Evolutionary conservation across 2,329 filamentous ascomycete genomes (phyloP).

Genomic region (Alternaria burnsii): DNA sequence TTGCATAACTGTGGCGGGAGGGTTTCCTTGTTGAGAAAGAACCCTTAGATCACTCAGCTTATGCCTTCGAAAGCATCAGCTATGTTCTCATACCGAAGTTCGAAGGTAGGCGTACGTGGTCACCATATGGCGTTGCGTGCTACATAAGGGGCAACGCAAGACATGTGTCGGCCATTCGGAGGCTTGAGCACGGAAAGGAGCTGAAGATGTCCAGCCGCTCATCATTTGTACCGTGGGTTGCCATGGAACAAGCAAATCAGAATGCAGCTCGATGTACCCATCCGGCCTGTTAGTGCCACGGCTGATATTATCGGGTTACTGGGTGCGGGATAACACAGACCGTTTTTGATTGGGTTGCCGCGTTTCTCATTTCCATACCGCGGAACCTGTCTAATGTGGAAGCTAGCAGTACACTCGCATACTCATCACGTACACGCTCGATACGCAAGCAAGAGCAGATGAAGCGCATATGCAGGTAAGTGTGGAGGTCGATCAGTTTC

Average conservation of each 20-base stretch:
- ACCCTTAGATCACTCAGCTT: background rate
- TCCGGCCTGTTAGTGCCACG: background rate
- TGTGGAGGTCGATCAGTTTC: background rate
- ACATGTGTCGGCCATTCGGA: background rate
- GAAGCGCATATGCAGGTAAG: background rate
- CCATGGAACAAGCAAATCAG: background rate
- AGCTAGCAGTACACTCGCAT: background rate
- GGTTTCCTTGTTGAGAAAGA: background rate
- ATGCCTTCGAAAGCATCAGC: background rate
- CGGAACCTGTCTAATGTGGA: background rate
- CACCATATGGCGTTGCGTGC: background rate
- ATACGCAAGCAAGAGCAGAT: background rate
- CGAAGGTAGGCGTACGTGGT: background rate
- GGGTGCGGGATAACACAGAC: background rate
- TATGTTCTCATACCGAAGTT: background rate
- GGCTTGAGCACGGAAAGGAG: background rate
- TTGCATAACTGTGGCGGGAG: background rate
- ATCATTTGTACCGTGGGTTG: background rate
- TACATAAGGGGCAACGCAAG: background rate
- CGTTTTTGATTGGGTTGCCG: background rate
- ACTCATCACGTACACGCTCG: background rate
- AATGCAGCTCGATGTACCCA: background rate
- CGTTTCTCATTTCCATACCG: conserved; percentile 2
- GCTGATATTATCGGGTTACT: background rate
- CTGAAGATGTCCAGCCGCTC: background rate